Base-by-base conservation (phyloP, 169 alveolate species). In the Cryptosporidium andersoni region DNA sequence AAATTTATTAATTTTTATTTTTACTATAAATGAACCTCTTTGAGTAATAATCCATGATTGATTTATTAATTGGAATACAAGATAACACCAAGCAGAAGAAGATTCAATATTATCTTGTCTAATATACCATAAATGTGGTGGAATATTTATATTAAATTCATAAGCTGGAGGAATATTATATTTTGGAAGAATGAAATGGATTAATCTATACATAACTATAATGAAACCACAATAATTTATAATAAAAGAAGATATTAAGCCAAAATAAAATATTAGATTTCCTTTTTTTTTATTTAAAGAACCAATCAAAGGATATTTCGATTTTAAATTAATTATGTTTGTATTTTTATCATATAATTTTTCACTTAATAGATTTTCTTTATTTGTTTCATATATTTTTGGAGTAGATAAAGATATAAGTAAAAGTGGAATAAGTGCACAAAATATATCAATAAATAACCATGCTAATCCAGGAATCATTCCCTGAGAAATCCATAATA, bases 381-480 rank as follows among this genome's bases (percentile, higher is more conserved):
- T 66, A 2, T 66, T 45, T 12, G 16, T 45, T 65, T 37, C 42
- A 55, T 36, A 51, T 53, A 58, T 68, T 11, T 56, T 74, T 48
- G 85, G 85, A 6, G 51, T 74, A 14, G 85, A 56, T 2, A 74
- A 42, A 9, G 85, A 74, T 4, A 74, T 4, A 34, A 74, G 36
- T 25, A 74, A 25, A 11, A 74, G 16, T 56, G 85, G 85, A 42
- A 74, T 5, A 34, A 74, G 12, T 7, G 85, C 60, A 43, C 85
- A 74, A 58, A 74, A 74, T 39, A 74, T 58, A 62, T 74, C 85
- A 5, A 74, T 74, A n/a, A 58, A 74, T 8, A 74, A 40, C 85
- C 85, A 74, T 3, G 85, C 66, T 68, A 74, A 58, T 11, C 74
- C 85, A 7, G 85, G 85, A 9, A 74, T 60, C 66, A 74, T 74